Conservation (phyloP, 2,329 filamentous ascomycete genomes). For the Pseudocercospora ulei region DNA sequence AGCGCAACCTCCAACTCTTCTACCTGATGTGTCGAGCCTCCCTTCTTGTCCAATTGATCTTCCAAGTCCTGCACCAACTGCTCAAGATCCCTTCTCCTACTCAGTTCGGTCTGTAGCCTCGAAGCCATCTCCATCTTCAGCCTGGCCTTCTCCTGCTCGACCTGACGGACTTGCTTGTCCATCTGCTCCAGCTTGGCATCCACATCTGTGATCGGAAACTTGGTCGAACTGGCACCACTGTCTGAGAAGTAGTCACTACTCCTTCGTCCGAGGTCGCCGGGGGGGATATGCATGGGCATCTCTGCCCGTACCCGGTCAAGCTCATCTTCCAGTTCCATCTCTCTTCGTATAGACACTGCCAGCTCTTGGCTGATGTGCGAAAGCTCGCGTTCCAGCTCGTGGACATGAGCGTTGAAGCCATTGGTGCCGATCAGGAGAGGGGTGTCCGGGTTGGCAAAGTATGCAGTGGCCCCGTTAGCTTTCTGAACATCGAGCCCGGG, state of each 20-base stretch:
- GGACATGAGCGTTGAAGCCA: conserved; percentile 52
- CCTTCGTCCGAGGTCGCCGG: conserved; percentile 49
- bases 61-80: conserved; percentile 74
- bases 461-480: conserved; percentile 40
- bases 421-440: conserved; percentile 37
- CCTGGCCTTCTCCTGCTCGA: conserved; percentile 84
- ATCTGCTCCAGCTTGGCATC: conserved; percentile 58
- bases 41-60: conserved; percentile 59
- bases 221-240: conserved; percentile 77
- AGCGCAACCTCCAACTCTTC: conserved; percentile 70
- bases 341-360: conserved; percentile 80
- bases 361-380: conserved; percentile 88
- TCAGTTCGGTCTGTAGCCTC: conserved; percentile 78
- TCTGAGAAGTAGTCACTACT: conserved; percentile 98
- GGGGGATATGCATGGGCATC: conserved; percentile 43
- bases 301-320: conserved; percentile 82
- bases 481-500: conserved; percentile 45
- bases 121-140: conserved; percentile 74
- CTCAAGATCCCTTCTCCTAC: conserved; percentile 65
- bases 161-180: conserved; percentile 68
- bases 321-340: conserved; percentile 93
- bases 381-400: conserved; percentile 89
- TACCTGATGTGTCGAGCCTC: conserved; percentile 39
- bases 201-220: conserved; percentile 56
- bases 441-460: conserved; percentile 42